Evolutionary conservation across 192 early-diverging fungal species (phyloP), one percentile per base, ranked within the genome.

Genomic region (Coemansia sp.): DNA sequence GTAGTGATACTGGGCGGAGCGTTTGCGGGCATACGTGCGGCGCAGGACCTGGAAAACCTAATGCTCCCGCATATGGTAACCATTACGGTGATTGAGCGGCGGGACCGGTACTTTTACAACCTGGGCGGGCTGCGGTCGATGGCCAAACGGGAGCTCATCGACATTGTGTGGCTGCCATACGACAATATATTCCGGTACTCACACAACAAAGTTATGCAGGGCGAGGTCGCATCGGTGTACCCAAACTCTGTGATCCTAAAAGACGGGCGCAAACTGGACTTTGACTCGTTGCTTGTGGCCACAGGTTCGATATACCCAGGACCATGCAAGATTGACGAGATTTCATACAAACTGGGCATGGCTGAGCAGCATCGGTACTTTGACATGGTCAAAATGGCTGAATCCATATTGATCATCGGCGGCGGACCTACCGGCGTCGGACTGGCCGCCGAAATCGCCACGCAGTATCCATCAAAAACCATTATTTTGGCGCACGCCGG

Each of bases 381-480:
- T 34, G 72, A 82, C 14, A 78, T 85, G 60, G 87, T 93, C 59
- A 69, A 69, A 19, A 57, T 74, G 25, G 80, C 88, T 8, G 75
- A 84, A 46, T 83, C 82, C 23, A 75, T 90, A 19, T 40, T 92
- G 12, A 69, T 93, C 8, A 85, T 88, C 38, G 91, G 91, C 40
- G 91, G 86, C 21, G 91, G 91, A 17, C 87, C 89, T 12, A 86
- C 88, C 8, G 93, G 90, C 34, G 70, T 91, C 36, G 93, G 93
- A 60, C 58, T 92, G 61, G 90, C 91, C 6, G 89, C 83, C 1
- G 93, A 95, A 70, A 82, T 82, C 22, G 72, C 72, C 7, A 75
- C 81, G 1, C 75, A 61, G 47, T 78, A 75, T 37, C 75, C 75
- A 4, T 51, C 66, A 40, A 82, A 82, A 51, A 68, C 55, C 2